Percentiles rank a stretch among this genome's conserved stretches.
phyloP scores from a whole-genome alignment of 345 rosid genomes.

The Clarkia xantiana region DNA sequence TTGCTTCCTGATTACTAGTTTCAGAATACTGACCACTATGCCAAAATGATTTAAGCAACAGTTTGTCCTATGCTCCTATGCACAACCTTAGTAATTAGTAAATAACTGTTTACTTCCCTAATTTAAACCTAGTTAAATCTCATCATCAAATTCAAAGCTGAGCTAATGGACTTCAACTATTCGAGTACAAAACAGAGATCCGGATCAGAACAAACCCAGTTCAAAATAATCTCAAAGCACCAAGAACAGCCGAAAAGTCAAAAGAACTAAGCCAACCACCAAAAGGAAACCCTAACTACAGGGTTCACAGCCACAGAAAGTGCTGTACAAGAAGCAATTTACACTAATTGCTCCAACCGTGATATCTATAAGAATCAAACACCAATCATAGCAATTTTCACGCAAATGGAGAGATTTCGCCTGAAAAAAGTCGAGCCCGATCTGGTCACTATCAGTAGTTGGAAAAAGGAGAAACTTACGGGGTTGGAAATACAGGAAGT shows the following conservation, averaged over 20 bases:
- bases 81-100: too few relatives aligned
- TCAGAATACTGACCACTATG: too few relatives aligned
- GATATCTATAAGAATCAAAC: background rate
- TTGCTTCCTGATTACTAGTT: too few relatives aligned
- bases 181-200: background rate
- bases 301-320: slow-evolving; percentile 2
- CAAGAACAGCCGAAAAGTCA: background rate
- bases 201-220: slow-evolving; percentile 3
- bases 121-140: too few relatives aligned
- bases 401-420: background rate
- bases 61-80: too few relatives aligned
- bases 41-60: too few relatives aligned
- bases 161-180: background rate
- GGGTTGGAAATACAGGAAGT: background rate
- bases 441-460: background rate
- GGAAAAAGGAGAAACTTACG: slow-evolving; percentile 9
- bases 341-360: background rate
- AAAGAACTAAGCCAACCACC: slow-evolving; percentile 2
- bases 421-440: background rate
- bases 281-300: background rate
- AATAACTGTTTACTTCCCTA: too few relatives aligned
- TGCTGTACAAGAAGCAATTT: background rate
- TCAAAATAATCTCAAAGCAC: slow-evolving; percentile 11
- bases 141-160: background rate
- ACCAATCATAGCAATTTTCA: background rate